These are phyloP conservation scores for Blastobotrys petasosporus DNA, from an alignment of 1,139 yeast genomes.

Conservation along the genomic window DNA sequence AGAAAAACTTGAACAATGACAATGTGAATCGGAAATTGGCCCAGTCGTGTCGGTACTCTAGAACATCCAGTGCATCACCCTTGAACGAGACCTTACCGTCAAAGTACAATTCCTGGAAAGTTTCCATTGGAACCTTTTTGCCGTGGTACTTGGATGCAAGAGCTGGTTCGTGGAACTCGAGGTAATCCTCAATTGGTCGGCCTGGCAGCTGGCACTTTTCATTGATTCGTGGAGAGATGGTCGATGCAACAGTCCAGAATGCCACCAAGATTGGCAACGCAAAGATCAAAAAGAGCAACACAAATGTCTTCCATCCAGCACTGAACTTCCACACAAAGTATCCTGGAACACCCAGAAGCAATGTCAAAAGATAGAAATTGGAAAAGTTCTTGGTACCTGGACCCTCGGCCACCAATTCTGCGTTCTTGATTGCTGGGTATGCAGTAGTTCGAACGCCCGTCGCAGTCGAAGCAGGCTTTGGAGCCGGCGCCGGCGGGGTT, in stretches of 20 bases:
- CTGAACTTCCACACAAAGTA: slow-evolving; percentile 62
- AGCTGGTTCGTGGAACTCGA: slow-evolving; percentile 75
- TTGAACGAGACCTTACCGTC: slow-evolving; percentile 80
- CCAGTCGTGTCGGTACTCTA: slow-evolving; percentile 93
- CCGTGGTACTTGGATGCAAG: slow-evolving; percentile 70
- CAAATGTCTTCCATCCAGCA: slow-evolving; percentile 65
- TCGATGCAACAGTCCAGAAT: slow-evolving; percentile 75
- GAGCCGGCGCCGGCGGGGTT: slow-evolving; percentile 53
- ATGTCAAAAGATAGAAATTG: slow-evolving; percentile 49
- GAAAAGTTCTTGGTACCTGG: slow-evolving; percentile 76
- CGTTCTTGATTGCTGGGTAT: slow-evolving; percentile 73
- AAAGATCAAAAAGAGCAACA: slow-evolving; percentile 41
- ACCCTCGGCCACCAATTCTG: slow-evolving; percentile 89
- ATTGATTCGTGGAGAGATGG: slow-evolving; percentile 75
- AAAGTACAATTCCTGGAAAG: slow-evolving; percentile 84
- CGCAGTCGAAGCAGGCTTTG: slow-evolving; percentile 45
- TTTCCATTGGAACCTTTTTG: slow-evolving; percentile 83
- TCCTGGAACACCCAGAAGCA: slow-evolving; percentile 58
- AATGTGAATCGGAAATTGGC: slow-evolving; percentile 73
- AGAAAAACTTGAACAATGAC: slow-evolving; percentile 71
- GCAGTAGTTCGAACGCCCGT: slow-evolving; percentile 60
- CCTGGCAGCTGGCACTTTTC: slow-evolving; percentile 73
- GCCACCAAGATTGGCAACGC: slow-evolving; percentile 69
- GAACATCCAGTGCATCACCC: slow-evolving; percentile 77
- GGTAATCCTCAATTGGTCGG: slow-evolving; percentile 69